Percentiles rank a stretch among this genome's conserved stretches.
Evolutionary conservation across 2,329 filamentous ascomycete species (phyloP).

Genomic region (Talaromyces sp.): DNA sequence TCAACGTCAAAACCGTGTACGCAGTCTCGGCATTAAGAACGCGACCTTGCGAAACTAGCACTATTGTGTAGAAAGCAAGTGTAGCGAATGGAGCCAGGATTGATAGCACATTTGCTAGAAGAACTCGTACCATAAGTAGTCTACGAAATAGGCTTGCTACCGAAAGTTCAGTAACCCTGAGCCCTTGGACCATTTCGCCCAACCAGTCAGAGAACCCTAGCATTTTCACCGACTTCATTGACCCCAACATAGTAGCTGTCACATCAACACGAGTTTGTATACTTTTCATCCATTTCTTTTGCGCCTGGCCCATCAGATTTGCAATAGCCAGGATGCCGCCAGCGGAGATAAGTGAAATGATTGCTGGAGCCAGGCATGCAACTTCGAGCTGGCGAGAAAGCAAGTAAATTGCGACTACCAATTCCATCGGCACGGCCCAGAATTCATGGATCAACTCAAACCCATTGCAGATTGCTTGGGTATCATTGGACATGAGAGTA

Average conservation of each 20-base stretch:
- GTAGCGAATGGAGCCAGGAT: constrained; percentile 37
- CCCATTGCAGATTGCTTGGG: constrained; percentile 42
- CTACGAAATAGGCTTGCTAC: constrained; percentile 41
- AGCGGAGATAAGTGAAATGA: constrained; percentile 28
- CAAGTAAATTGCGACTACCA: constrained; percentile 45
- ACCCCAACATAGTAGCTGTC: constrained; percentile 47
- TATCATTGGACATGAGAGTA: constrained; percentile 46
- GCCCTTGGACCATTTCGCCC: constrained; percentile 35
- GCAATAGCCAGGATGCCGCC: constrained; percentile 12
- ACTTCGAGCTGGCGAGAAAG: constrained; percentile 41
- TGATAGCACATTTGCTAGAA: constrained; percentile 27
- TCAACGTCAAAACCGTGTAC: constrained; percentile 27
- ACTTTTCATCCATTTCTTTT: constrained; percentile 16
- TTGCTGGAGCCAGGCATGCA: constrained; percentile 43
- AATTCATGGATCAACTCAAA: constrained; percentile 43
- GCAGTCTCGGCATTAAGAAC: constrained; percentile 27
- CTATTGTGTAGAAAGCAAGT: constrained; percentile 23
- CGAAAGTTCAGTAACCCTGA: constrained; percentile 41
- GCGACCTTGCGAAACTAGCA: constrained; percentile 11
- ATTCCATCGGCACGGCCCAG: constrained; percentile 44
- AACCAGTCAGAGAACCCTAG: constrained; percentile 45
- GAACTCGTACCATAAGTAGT: constrained; percentile 40
- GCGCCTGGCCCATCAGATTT: constrained; percentile 11
- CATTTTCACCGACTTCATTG: constrained; percentile 54
- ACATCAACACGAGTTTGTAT: constrained; percentile 15